Percentiles rank a stretch among this genome's conserved stretches.
Evolutionary conservation across 768 basidiomycete genomes (phyloP).

Genomic region (Xerocomellus dryophilus): DNA sequence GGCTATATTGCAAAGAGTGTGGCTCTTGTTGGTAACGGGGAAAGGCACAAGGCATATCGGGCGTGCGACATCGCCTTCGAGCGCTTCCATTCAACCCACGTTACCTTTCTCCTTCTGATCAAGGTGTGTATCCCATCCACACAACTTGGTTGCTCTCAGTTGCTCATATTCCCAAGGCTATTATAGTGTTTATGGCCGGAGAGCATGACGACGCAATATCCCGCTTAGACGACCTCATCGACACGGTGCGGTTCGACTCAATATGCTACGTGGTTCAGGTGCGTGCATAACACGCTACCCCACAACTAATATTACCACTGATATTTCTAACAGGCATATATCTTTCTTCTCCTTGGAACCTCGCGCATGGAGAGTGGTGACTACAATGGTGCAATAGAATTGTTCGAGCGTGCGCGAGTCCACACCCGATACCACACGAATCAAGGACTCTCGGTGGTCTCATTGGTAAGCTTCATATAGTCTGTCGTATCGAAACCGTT

Average conservation of each 20-base stretch:
- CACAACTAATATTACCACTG: not conserved
- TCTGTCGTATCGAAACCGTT: too few relatives aligned
- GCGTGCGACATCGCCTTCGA: not conserved
- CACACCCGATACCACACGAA: too few relatives aligned
- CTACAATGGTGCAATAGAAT: too few relatives aligned
- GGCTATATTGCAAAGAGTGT: too few relatives aligned
- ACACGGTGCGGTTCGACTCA: not conserved
- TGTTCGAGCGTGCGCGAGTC: too few relatives aligned
- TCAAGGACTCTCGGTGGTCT: too few relatives aligned
- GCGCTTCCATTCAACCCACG: not conserved
- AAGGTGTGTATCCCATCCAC: not conserved
- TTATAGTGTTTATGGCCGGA: not conserved
- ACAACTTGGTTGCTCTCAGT: too few relatives aligned
- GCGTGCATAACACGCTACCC: not conserved
- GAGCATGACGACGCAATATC: not conserved
- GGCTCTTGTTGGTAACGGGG: too few relatives aligned
- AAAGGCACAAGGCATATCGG: not conserved
- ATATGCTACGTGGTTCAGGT: not conserved
- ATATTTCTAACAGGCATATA: not conserved
- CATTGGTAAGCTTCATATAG: too few relatives aligned
- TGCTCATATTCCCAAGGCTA: not conserved
- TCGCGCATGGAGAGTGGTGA: too few relatives aligned
- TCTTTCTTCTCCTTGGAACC: too few relatives aligned
- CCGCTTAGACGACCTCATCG: not conserved
- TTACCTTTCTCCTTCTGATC: not conserved